Evolutionary conservation across 441 rosid species (phyloP), one percentile per base, ranked within the genome.

Genomic region (Capsella rubella): DNA sequence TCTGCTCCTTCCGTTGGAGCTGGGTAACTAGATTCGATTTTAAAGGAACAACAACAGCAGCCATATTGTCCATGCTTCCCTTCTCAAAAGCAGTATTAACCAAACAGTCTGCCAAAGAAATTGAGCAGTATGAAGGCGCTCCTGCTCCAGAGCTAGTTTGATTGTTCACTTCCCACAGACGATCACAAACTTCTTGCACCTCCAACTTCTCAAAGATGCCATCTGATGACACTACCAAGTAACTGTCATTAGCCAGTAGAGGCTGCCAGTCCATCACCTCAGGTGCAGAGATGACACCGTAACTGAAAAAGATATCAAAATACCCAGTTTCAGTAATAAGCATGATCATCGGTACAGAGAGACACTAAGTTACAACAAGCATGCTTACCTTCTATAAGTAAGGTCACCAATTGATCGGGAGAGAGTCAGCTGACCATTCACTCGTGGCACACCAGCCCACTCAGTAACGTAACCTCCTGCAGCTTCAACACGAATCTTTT

Each of bases 361-460:
- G 34, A 72, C 53, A 37, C 43, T 10, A 45, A 39, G 39, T 47
- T 43, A 69, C 55, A 47, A 37, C 13, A 42, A 35, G 54, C 15
- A 72, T 49, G 43, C 27, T 72, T 56, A 92, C 99, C 89, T 82
- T 85, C 84, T 95, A 72, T 79, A 88, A 50, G 81, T 74, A 52
- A 92, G 76, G 81, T 95, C 97, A 2, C 99, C 97, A 78, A 95
- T 88, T 56, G 99, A 84, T 74, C 99, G 94, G 72, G 99, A 95
- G 75, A 95, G 83, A 82, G 97, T 90, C 54, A 95, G 84, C 81
- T 87, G 91, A 58, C 99, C 97, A 76, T 95, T 95, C 65, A 95
- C 94, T 45, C 99, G 87, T 80, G 91, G 74, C 34, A 90, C 87
- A 51, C 96, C 97, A 40, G 84, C 91, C 91, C 91, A 85, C 62